These are phyloP conservation scores for Venustampulla echinocandica DNA, from an alignment of 495 filamentous ascomycete genomes.

Conservation along the genomic window DNA sequence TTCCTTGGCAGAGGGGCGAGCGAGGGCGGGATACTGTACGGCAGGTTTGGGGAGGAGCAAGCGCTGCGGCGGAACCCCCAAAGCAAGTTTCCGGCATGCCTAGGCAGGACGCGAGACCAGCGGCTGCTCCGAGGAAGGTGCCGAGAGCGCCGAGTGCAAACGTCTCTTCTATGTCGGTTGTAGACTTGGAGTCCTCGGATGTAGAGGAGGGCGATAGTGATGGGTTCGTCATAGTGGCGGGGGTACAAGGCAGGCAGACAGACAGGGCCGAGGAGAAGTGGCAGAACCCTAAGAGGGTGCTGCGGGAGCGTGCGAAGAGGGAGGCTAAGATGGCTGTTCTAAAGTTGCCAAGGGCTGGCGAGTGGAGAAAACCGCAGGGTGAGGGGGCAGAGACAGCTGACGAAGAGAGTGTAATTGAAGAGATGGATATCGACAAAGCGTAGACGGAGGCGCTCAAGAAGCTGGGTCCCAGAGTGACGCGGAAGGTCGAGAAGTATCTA, in stretches of 20 bases:
- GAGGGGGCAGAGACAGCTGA: slow-evolving; percentile 10
- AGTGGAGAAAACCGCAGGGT: neutral
- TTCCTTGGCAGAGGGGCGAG: no score
- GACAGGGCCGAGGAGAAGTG: neutral
- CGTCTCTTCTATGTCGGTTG: neutral
- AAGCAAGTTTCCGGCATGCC: no score
- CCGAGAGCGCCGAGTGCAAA: neutral
- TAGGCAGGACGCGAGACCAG: no score
- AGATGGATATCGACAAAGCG: slow-evolving; percentile 1
- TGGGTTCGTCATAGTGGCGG: neutral
- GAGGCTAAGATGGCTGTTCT: neutral
- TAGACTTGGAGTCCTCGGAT: neutral
- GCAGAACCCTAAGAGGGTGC: neutral
- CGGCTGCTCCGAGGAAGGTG: neutral
- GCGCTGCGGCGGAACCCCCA: no score
- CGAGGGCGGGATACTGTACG: no score
- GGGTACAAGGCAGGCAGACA: neutral
- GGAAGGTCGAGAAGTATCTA: neutral
- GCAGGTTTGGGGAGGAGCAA: no score
- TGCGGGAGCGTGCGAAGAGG: neutral
- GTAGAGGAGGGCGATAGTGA: neutral
- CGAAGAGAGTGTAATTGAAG: slow-evolving; percentile 14
- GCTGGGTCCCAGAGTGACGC: neutral
- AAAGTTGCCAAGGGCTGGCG: neutral
- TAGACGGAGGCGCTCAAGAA: neutral